Base-by-base conservation (phyloP, 345 rosid species). In the Linum trigynum region DNA sequence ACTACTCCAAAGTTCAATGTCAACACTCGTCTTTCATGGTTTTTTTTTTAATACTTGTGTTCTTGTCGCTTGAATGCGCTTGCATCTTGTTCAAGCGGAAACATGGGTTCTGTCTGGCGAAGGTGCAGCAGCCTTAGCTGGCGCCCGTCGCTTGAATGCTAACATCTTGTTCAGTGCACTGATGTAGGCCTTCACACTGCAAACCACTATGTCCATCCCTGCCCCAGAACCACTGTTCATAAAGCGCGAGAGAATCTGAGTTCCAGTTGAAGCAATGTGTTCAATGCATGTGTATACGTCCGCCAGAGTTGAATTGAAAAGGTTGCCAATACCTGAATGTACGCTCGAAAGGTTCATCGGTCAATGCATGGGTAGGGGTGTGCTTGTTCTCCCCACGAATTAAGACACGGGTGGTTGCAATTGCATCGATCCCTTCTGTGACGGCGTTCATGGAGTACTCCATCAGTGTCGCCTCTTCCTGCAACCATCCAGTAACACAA, bases 371-470 rank as follows among this genome's bases (percentile, higher is more conserved):
- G 55, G 86, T 85, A 16, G 83, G 55, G 2, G 64, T 5, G 57
- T 68, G 75, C 39, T 64, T 73, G 67, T 72, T 74, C 61, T 85
- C 85, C 15, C 85, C 86, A 9, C 89, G 91, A 68, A 94, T 84
- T 45, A 87, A 69, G 78, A 94, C 99, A 14, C 99, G 87, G 2
- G 99, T 90, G 38, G 90, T 80, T 57, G 99, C 99, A 48, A 94
- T 91, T 8, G 96, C 99, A 79, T 94, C 99, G 8, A 94, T 91
- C 72, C 96, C 97, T 86, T 82, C 95, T 65, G 99, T 85, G 63
- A 85, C 95, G 5, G 97, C 89, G 59, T 12, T 87, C 89, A 94
- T 48, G 61, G 96, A 88, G 79, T 86, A 90, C 75, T 90, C 99
- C 0, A 88, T 89, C 74, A 94, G 90, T 40, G 83, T 68, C 15